A percentile compares a stretch with the other conserved stretches of the same genome.
These are phyloP conservation scores for Colletotrichum scovillei DNA, from an alignment of 2,329 filamentous ascomycete species.

Conservation along the genomic window DNA sequence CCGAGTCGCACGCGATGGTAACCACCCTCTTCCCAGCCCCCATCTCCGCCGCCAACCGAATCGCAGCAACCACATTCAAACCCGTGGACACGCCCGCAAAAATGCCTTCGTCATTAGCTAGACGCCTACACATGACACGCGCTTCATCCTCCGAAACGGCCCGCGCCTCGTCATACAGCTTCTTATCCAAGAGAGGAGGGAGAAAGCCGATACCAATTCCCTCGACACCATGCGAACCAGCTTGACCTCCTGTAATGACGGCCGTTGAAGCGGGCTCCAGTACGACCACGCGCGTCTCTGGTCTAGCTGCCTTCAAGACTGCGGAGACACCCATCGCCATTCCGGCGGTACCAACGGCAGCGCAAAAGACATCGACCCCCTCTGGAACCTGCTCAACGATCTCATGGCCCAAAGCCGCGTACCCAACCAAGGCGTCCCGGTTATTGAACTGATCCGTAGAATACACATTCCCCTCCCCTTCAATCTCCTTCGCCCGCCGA, in stretches of 20 bases:
- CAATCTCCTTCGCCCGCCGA: background rate
- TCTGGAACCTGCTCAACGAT: slow-evolving; percentile 7
- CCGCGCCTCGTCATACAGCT: slow-evolving; percentile 21
- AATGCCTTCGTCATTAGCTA: slow-evolving; percentile 21
- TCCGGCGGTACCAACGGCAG: slow-evolving; percentile 29
- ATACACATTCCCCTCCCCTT: background rate
- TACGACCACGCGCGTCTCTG: background rate
- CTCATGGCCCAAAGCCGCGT: slow-evolving; percentile 19
- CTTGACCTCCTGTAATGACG: background rate
- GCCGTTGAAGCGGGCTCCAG: slow-evolving; percentile 19
- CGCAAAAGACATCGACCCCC: slow-evolving; percentile 33
- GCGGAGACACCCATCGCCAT: slow-evolving; percentile 29
- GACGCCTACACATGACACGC: slow-evolving; percentile 16
- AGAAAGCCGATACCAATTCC: slow-evolving; percentile 14
- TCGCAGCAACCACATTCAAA: background rate
- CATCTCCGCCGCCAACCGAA: slow-evolving; percentile 14
- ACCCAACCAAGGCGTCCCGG: slow-evolving; percentile 26
- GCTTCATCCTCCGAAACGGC: slow-evolving; percentile 10
- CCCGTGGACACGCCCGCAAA: slow-evolving; percentile 13
- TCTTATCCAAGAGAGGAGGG: background rate
- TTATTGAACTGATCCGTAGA: slow-evolving; percentile 32
- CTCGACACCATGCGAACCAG: slow-evolving; percentile 11
- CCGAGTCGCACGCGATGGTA: slow-evolving; percentile 22
- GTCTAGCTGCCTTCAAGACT: background rate
- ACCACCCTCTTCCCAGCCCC: slow-evolving; percentile 12